Evolutionary conservation across 2,329 filamentous ascomycete genomes (phyloP), one percentile per base, ranked within the genome.

Genomic region (Colletotrichum higginsianum): DNA sequence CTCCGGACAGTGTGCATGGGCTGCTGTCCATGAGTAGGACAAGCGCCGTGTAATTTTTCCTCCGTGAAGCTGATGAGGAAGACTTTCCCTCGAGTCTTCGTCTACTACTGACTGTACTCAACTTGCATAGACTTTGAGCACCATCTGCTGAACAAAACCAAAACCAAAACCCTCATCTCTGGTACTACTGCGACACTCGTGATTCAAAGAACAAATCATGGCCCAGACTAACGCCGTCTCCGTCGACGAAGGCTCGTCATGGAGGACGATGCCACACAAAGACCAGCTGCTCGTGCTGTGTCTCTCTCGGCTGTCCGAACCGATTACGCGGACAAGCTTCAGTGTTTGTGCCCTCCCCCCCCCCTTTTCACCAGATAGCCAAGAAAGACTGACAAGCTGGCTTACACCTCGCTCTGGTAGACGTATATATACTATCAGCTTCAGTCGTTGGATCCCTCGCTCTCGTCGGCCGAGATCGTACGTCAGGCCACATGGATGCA

Each of bases 281-380:
- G 60, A 62, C 60, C 47, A 62, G 47, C 60, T 62, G 2, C 35
- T 62, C 11, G 60, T 62, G 26, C 60, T 62, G 47, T 53, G 47
- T 1, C 26, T 26, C 47, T 53, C 60, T 26, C 60, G 47, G 9
- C 5, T 62, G 21, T 53, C n/a, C 21, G 60, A 62, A 12, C 60
- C 60, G 8, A 53, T 62, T 18, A 53, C 47, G 47, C 60, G 60
- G 35, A 53, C n/a, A 15, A 53, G 47, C 21, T 42, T 55, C 15
- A 18, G 50, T n/a, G 23, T 35, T n/a, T 3, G 50, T 55, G 18
- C 12, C 1, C 18, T 35, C 12, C 30, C 21, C 21, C 21, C 2
- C 1, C 18, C 47, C 12, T 18, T 40, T 26, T 26, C 26, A 3
- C 1, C 4, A 7, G 23, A 47, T 7, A 9, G 44, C 9, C 26